These are phyloP conservation scores for Amniculicola lignicola DNA, from an alignment of 495 filamentous ascomycete species.

Conservation along the genomic window DNA sequence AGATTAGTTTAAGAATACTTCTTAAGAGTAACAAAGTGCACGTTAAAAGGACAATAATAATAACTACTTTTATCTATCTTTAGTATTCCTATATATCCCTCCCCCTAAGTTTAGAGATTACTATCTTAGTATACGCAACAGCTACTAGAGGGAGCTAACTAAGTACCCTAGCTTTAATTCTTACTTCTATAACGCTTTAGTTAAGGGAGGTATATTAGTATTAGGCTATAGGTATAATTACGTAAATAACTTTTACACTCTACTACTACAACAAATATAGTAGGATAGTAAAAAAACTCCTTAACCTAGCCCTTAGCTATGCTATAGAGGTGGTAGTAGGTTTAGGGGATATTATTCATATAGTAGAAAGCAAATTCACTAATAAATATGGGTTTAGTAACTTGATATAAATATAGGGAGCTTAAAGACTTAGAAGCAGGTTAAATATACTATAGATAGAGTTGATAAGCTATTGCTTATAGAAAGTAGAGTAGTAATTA, in stretches of 20 bases:
- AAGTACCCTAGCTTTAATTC: slow-evolving; percentile 43
- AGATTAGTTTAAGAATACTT: slow-evolving; percentile 42
- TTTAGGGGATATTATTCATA: slow-evolving; percentile 43
- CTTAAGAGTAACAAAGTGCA: slow-evolving; percentile 35
- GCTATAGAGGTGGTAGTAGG: slow-evolving; percentile 41
- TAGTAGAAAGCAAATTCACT: slow-evolving; percentile 37
- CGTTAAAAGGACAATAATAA: slow-evolving; percentile 35
- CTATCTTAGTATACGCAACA: slow-evolving; percentile 34
- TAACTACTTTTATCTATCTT: slow-evolving; percentile 33
- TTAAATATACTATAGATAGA: slow-evolving; percentile 42
- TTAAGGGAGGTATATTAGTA: slow-evolving; percentile 39
- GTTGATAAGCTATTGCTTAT: slow-evolving; percentile 45
- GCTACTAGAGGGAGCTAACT: slow-evolving; percentile 40
- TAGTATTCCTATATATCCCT: slow-evolving; percentile 41
- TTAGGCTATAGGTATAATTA: slow-evolving; percentile 44
- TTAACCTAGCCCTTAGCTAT: slow-evolving; percentile 41
- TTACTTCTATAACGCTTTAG: slow-evolving; percentile 43
- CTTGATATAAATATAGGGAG: slow-evolving; percentile 39
- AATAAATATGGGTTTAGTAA: slow-evolving; percentile 41
- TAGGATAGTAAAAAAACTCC: slow-evolving; percentile 3
- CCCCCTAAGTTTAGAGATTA: slow-evolving; percentile 37
- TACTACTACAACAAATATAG: slow-evolving; percentile 20
- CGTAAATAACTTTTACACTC: slow-evolving; percentile 45
- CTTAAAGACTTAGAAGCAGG: slow-evolving; percentile 44
- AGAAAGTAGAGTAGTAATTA: slow-evolving; percentile 1